Evolutionary conservation across 108 stramenopile genomes (phyloP), one percentile per base, ranked within the genome.

Genomic region (Schizochytrium sp.): DNA sequence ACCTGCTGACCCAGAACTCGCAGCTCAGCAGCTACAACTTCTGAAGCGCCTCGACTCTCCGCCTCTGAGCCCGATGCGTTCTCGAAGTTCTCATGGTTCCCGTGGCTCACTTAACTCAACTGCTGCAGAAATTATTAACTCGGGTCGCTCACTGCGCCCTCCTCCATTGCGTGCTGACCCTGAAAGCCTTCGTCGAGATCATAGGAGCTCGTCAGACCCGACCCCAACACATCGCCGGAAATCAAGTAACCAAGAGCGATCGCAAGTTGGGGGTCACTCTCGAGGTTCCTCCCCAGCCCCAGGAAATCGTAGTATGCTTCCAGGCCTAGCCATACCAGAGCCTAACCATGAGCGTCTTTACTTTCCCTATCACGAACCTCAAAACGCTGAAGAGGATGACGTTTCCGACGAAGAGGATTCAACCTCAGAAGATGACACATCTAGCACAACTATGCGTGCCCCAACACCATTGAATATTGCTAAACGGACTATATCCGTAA

Each of bases 1-100:
- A 53, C 87, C 61, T 41, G 57, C 50, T 19, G 53, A 90, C 69
- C 89, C 76, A 3, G 45, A 87, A 40, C 50, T n/a, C 2, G 47
- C 76, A n/a, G 76, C 19, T 10, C 50, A 40, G 0, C 76, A 83
- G 47, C 10, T 83, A 53, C 76, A 55, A 49, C 7, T 49, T 47
- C 5, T 69, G 2, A 69, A 69, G 28, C 64, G 64, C 64, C 28
- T 69, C 12, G 64, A 69, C 7, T 44, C 64, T 3, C 64, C 64
- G 64, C 64, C 64, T 8, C 64, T 69, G 1, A 69, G 64, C 64
- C 64, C 64, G 12, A 44, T 44, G 12, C 64, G 64, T 15, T 69
- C 64, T 1, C 64, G 64, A 7, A 44, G 64, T 44, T 69, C 64
- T 38, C 64, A 15, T 44, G 64, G 5, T 7, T 69, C 64, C 5